These are phyloP conservation scores for Corymbia citriodora DNA, from an alignment of 441 rosid genomes.

Conservation along the genomic window DNA sequence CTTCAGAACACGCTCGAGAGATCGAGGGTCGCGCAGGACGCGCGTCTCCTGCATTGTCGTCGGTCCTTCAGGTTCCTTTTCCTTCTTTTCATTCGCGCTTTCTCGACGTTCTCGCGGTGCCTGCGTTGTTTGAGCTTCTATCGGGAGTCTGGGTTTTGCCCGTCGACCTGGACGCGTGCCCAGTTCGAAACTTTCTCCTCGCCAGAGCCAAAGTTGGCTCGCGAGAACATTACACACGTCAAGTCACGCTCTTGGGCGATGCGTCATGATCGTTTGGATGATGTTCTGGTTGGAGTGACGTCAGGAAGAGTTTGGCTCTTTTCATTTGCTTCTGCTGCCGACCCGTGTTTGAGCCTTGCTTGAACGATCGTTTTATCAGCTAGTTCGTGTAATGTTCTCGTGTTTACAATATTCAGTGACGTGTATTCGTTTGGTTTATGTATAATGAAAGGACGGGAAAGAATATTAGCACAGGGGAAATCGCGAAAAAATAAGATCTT, in stretches of 20 bases:
- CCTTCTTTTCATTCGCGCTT: neutral
- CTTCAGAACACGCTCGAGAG: neutral
- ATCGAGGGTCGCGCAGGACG: neutral
- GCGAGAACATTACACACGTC: neutral
- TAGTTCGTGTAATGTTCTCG: neutral
- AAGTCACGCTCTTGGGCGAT: neutral
- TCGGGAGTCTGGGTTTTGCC: neutral
- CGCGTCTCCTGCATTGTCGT: neutral
- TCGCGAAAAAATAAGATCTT: neutral
- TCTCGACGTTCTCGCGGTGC: neutral
- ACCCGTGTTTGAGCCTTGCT: neutral
- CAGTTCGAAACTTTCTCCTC: neutral
- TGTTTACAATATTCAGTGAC: neutral
- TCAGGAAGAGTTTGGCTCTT: neutral
- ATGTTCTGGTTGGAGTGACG: neutral
- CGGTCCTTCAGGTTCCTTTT: neutral
- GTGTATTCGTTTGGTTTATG: neutral
- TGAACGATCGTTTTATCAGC: neutral
- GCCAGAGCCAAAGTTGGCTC: neutral
- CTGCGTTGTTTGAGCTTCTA: neutral
- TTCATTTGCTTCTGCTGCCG: rapidly evolving
- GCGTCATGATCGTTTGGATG: neutral
- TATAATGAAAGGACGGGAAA: neutral
- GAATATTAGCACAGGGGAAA: neutral
- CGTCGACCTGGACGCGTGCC: neutral